Evolutionary conservation across 2,329 filamentous ascomycete species (phyloP), one percentile per base, ranked within the genome.

Genomic region (Aspergillus sergii): DNA sequence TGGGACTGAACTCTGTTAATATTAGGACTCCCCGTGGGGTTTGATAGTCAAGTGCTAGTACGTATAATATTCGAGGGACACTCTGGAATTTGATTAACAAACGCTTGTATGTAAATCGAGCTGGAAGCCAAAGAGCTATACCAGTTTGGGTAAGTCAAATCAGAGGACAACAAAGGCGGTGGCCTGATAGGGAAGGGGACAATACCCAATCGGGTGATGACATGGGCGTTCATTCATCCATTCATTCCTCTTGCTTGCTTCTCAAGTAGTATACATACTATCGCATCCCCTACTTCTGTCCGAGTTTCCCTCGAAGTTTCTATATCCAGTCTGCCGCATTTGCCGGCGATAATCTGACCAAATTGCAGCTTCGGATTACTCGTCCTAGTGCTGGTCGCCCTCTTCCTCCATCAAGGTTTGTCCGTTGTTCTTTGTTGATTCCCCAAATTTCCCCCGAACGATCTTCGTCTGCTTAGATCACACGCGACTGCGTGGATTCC

Each of bases 201-300:
- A 39, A 55, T 28, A 19, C 32, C 34, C 34, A 55, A 55, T 55
- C 32, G 51, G 51, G 51, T 55, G 48, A 51, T 51, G 28, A 32
- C 28, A 30, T 30, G 26, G 9, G 26, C 26, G 11, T 23, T 28
- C 30, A 55, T n/a, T 39, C 32, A 55, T 55, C 30, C 26, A 30
- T 28, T 28, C 26, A 30, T 39, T 55, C 32, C 34, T 55, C 21
- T 39, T 39, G 23, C 9, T 34, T 55, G 32, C 30, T 55, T 34
- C 26, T 55, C 32, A 26, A 30, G 8, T 32, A 43, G 19, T 43
- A 43, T 21, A 43, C 41, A 21, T 12, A 46, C 21, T 28, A 48
- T 23, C 23, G 4, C 16, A 48, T 28, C 23, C 45, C 45, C 23
- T 23, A 9, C 11, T 26, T 48, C 23, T 16, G 5, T 28, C 21